Evolutionary conservation across 345 rosid species (phyloP), one percentile per base, ranked within the genome.

Genomic region (Pistacia vera): DNA sequence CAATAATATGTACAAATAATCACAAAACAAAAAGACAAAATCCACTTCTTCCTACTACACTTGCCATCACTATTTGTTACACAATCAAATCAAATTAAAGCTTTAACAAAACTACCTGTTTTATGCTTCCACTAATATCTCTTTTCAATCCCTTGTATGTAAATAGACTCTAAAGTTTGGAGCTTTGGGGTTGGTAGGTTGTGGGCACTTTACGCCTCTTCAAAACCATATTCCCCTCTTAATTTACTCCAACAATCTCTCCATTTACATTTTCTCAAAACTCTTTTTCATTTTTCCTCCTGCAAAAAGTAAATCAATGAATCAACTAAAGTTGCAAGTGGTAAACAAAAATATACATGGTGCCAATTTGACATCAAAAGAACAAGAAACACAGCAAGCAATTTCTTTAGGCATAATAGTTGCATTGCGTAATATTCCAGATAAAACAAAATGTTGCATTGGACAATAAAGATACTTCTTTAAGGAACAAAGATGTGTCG

Each of bases 121-220:
- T 41, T 41, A 41, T 41, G 46, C 8, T 41, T 41, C 46, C 64
- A 36, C 61, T 63, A 35, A 14, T 33, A 44, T 5, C n/a, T n/a
- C 22, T 25, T 52, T 60, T 49, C 30, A 3, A 56, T 60, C 30
- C 20, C 38, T 46, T 61, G 4, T 59, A 30, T 14, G 25, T 48
- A 73, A 63, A 64, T 7, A 28, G 52, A 66, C 63, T 75, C 46
- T 55, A 48, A 36, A 55, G 14, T n/a, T 57, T 62, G 74, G 69
- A 73, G 25, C 9, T 65, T 49, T 22, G 56, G 80, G 80, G 13
- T 78, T 28, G 11, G 54, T 72, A 12, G 77, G 71, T 69, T 78
- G 66, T 72, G 75, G 76, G 80, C 79, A 78, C 62, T 75, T 78
- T 30, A 13, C n/a, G 28, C 73, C 78, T 66, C 79, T 70, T 80